Percentiles rank a stretch among this genome's conserved stretches.
phyloP scores from a whole-genome alignment of 345 rosid species.

The Moricandia arvensis region DNA sequence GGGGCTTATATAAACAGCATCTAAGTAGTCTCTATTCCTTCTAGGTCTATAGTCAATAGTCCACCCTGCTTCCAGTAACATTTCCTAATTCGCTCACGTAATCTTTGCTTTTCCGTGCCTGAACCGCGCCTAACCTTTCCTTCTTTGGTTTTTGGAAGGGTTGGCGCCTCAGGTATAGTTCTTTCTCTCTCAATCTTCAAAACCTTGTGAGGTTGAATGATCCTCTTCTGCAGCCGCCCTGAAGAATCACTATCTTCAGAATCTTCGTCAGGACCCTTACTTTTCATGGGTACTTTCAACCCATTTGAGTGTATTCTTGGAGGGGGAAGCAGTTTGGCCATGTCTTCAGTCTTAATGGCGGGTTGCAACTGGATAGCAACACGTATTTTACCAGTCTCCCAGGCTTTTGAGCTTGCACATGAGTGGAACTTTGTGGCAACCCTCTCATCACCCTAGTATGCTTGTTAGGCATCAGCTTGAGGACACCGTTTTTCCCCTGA shows the following conservation, averaged over 20 bases:
- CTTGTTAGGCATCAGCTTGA: slow-evolving; percentile 84
- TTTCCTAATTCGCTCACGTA: slow-evolving; percentile 79
- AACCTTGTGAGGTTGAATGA: slow-evolving; percentile 39
- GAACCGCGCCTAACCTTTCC: slow-evolving; percentile 73
- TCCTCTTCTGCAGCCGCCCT: slow-evolving; percentile 26
- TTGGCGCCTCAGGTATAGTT: slow-evolving; percentile 42
- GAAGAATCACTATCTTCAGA: slow-evolving; percentile 56
- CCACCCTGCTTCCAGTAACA: slow-evolving; percentile 95
- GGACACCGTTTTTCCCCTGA: slow-evolving; percentile 91
- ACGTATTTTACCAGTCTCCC: slow-evolving; percentile 46
- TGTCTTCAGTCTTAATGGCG: slow-evolving; percentile 37
- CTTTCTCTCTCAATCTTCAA: slow-evolving; percentile 44
- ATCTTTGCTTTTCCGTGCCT: slow-evolving; percentile 90
- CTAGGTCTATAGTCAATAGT: slow-evolving; percentile 86
- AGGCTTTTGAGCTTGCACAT: slow-evolving; percentile 41
- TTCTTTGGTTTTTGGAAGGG: slow-evolving; percentile 35
- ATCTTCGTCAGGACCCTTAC: slow-evolving; percentile 45
- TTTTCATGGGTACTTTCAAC: slow-evolving; percentile 34
- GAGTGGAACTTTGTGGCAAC: slow-evolving; percentile 44
- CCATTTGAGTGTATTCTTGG: slow-evolving; percentile 37
- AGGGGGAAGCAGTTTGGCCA: slow-evolving; percentile 36
- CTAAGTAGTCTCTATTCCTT: slow-evolving; percentile 74
- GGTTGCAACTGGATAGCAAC: slow-evolving; percentile 39
- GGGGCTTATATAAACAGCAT: slow-evolving; percentile 91
- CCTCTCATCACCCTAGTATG: slow-evolving; percentile 50